phyloP scores from a whole-genome alignment of 192 early-diverging fungal genomes.

The Linderina pennispora region DNA sequence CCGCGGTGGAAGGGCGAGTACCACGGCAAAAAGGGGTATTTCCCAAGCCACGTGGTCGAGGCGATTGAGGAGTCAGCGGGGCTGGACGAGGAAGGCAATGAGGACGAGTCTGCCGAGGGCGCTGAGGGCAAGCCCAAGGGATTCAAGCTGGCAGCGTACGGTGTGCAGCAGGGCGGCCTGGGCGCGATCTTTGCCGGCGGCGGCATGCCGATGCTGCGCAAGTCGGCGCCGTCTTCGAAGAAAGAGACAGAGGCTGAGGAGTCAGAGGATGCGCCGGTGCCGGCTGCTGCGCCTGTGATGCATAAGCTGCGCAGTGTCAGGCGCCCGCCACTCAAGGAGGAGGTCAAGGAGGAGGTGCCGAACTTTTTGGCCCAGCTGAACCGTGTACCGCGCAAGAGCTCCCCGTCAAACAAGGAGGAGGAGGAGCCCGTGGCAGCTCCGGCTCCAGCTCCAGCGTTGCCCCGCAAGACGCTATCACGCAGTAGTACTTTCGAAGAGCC shows the following conservation, averaged over 20 bases:
- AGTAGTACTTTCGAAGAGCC: background rate
- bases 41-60: conserved; percentile 58
- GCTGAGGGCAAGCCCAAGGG: conserved; percentile 11
- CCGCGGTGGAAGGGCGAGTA: conserved; percentile 70
- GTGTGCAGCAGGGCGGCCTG: conserved; percentile 74
- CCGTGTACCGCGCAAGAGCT: conserved; percentile 28
- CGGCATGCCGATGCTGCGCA: conserved; percentile 60
- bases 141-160: conserved; percentile 68
- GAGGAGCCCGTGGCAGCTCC: conserved; percentile 9
- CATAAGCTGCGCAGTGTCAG: conserved; percentile 44
- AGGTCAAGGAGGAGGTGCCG: conserved; percentile 21
- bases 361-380: conserved; percentile 40
- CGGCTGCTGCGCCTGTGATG: conserved; percentile 11
- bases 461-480: conserved; percentile 6
- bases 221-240: conserved; percentile 29
- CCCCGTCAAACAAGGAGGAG: conserved; percentile 6
- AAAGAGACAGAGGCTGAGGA: conserved; percentile 21
- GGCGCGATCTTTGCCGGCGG: conserved; percentile 70
- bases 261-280: conserved; percentile 4
- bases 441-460: conserved; percentile 8
- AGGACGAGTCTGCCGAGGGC: conserved; percentile 1
- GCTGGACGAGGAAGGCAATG: conserved; percentile 19
- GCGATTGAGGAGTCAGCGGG: conserved; percentile 30
- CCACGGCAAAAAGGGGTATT: conserved; percentile 70
- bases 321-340: conserved; percentile 18